A percentile compares a stretch with the other conserved stretches of the same genome.
Conservation (phyloP, 352 stramenopile species). For the Globisporangium yorkense region DNA sequence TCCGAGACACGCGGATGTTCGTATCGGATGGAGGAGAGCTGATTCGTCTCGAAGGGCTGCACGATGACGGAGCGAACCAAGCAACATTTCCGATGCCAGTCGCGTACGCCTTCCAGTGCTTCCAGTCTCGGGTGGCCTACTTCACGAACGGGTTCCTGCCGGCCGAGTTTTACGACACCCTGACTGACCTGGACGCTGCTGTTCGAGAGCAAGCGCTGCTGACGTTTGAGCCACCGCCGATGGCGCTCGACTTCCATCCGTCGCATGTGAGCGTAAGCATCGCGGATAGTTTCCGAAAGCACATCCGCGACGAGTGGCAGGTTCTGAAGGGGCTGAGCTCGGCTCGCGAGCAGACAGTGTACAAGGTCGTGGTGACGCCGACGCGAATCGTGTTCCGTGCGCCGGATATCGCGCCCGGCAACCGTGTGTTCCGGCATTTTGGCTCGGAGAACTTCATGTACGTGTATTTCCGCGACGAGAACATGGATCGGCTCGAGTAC, state of each 20-base stretch:
- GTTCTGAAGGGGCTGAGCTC: slow-evolving; percentile 18
- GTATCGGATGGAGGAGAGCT: slow-evolving; percentile 32
- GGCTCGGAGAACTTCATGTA: slow-evolving; percentile 74
- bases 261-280: slow-evolving; percentile 12
- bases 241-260: slow-evolving; percentile 28
- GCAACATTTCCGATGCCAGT: slow-evolving; percentile 20
- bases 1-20: slow-evolving; percentile 36
- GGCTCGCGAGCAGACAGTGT: slow-evolving; percentile 20
- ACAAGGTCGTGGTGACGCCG: slow-evolving; percentile 64
- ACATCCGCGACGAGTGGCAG: slow-evolving; percentile 24
- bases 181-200: slow-evolving; percentile 20
- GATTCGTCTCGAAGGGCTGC: slow-evolving; percentile 8
- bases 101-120: slow-evolving; percentile 45
- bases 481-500: slow-evolving; percentile 66
- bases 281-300: slow-evolving; percentile 28
- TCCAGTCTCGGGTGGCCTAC: slow-evolving; percentile 37
- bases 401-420: slow-evolving; percentile 39
- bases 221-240: slow-evolving; percentile 24
- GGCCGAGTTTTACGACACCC: slow-evolving; percentile 28
- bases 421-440: slow-evolving; percentile 70
- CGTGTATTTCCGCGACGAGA: slow-evolving; percentile 80
- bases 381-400: slow-evolving; percentile 59
- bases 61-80: not conserved
- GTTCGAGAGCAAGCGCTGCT: slow-evolving; percentile 45
- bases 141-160: slow-evolving; percentile 40